These are phyloP conservation scores for Catharanthus roseus DNA, from an alignment of 257 asterid genomes.

Conservation along the genomic window DNA sequence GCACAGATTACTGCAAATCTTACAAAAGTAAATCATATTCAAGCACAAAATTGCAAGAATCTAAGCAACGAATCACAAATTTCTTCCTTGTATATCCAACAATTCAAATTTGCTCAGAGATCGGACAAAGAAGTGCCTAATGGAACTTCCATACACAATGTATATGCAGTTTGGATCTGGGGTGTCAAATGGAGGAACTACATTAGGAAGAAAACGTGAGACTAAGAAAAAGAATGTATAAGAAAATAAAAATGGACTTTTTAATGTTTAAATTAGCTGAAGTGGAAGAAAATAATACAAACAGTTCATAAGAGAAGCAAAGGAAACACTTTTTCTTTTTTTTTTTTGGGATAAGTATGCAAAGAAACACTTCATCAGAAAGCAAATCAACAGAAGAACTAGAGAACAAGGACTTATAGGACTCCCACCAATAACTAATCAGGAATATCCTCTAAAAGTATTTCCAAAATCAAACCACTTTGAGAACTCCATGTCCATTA, in stretches of 20 bases:
- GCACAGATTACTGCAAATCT: constrained; percentile 1
- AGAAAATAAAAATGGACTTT: too few relatives aligned
- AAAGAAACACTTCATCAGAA: too few relatives aligned
- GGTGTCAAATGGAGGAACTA: not conserved
- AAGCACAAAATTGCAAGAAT: not conserved
- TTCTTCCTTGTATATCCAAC: not conserved
- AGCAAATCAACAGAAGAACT: not conserved
- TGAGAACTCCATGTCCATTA: not conserved
- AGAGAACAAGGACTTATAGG: not conserved
- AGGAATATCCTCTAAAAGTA: not conserved
- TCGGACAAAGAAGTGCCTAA: not conserved
- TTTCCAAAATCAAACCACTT: not conserved
- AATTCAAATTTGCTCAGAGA: not conserved
- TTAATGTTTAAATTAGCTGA: not conserved
- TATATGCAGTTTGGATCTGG: not conserved
- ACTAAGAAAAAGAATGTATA: not conserved
- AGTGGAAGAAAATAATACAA: not conserved
- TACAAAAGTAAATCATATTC: not conserved
- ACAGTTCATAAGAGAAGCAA: not conserved
- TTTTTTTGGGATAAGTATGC: too few relatives aligned
- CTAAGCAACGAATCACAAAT: not conserved
- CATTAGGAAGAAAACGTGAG: not conserved
- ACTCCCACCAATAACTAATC: not conserved
- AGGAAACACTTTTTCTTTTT: too few relatives aligned
- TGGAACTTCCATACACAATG: too few relatives aligned